Evolutionary conservation across 768 basidiomycete species (phyloP).

Genomic region (Boletus eberwhitei): DNA sequence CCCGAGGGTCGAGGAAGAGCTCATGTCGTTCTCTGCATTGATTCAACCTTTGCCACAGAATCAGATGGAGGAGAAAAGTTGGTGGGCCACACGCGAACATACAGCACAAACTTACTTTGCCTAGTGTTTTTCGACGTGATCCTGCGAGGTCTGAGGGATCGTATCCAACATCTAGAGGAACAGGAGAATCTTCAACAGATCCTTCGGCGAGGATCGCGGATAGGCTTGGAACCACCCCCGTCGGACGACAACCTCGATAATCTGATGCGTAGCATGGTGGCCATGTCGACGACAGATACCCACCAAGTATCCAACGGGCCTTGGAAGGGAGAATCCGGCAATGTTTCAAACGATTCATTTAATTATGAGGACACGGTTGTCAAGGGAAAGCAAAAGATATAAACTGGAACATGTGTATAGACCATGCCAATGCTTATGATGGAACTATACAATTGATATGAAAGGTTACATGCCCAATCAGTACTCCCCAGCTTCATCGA

Average conservation of each 20-base stretch:
- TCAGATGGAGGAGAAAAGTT: conserved; percentile 40
- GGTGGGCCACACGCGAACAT: conserved; percentile 11
- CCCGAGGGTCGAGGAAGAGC: conserved; percentile 37
- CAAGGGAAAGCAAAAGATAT: conserved; percentile 25
- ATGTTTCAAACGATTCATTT: conserved; percentile 18
- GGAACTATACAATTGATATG: neutral
- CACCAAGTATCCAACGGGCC: conserved; percentile 27
- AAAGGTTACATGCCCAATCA: neutral
- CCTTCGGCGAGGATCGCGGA: conserved; percentile 35
- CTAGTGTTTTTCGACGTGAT: conserved; percentile 38
- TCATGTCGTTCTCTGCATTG: conserved; percentile 30
- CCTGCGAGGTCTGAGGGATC: conserved; percentile 35
- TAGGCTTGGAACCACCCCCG: conserved; percentile 34
- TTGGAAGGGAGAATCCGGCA: conserved; percentile 23
- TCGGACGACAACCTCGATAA: conserved; percentile 37
- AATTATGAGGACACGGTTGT: conserved; percentile 24
- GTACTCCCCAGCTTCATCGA: conserved; percentile 39
- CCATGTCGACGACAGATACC: conserved; percentile 16
- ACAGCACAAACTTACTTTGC: conserved; percentile 2
- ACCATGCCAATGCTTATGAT: neutral
- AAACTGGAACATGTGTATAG: neutral
- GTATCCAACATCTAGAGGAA: conserved; percentile 41
- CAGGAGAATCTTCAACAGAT: conserved; percentile 42
- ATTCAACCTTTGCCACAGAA: conserved; percentile 33
- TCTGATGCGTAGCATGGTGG: conserved; percentile 42